Conservation (phyloP, 176 grass and related monocot species). For the Phoenix roebelenii region DNA sequence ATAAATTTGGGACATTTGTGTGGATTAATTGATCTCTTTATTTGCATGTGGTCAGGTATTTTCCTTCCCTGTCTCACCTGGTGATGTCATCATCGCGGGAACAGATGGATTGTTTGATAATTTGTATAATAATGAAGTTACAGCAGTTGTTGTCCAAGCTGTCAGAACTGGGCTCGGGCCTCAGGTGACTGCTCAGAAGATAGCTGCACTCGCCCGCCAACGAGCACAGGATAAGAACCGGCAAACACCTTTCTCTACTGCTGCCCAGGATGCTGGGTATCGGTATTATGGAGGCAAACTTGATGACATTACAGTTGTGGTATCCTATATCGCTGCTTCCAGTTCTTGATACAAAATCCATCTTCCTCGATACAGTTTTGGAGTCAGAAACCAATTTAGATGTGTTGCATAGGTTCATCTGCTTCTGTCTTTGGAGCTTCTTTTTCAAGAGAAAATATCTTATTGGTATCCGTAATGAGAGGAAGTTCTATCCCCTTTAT, state of each 20-base stretch:
- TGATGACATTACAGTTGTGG: conserved; percentile 85
- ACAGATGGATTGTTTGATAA: conserved; percentile 96
- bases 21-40: too few relatives aligned
- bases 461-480: too few relatives aligned
- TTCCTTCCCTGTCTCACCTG: conserved; percentile 47
- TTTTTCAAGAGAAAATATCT: too few relatives aligned
- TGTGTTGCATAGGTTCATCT: too few relatives aligned
- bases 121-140: conserved; percentile 78
- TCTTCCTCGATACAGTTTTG: too few relatives aligned
- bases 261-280: conserved; percentile 93
- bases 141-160: conserved; percentile 64
- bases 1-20: too few relatives aligned
- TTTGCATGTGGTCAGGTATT: conserved; percentile 41
- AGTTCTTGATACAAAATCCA: neutral
- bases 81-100: conserved; percentile 79
- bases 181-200: conserved; percentile 75
- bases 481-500: too few relatives aligned
- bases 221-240: conserved; percentile 73
- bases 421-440: too few relatives aligned
- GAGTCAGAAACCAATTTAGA: too few relatives aligned
- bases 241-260: conserved; percentile 71
- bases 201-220: conserved; percentile 77
- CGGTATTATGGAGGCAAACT: conserved; percentile 90
- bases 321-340: conserved; percentile 46
- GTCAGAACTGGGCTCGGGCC: conserved; percentile 50